These are phyloP conservation scores for Aspergillus tanneri DNA, from an alignment of 2,329 filamentous ascomycete genomes.

Conservation along the genomic window DNA sequence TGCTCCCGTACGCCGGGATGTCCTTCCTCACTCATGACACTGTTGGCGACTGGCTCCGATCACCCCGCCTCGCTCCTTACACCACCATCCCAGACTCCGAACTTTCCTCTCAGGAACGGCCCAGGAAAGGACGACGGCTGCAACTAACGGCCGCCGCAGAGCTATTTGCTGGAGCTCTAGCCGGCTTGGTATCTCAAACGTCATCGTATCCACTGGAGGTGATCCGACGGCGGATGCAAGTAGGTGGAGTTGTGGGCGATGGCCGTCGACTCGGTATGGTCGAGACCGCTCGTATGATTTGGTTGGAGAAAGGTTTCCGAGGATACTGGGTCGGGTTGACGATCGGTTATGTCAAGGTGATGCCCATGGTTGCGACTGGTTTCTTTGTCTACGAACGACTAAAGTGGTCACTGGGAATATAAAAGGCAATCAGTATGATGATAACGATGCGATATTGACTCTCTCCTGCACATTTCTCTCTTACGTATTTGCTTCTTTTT, in stretches of 20 bases:
- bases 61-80: slow-evolving; percentile 64
- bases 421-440: too few species aligned
- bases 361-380: slow-evolving; percentile 78
- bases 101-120: slow-evolving; percentile 31
- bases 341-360: slow-evolving; percentile 92
- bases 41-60: slow-evolving; percentile 77
- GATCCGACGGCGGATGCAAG: slow-evolving; percentile 89
- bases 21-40: slow-evolving; percentile 96
- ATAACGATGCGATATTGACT: too few species aligned
- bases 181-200: slow-evolving; percentile 87
- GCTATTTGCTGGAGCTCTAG: slow-evolving; percentile 76
- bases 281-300: slow-evolving; percentile 76
- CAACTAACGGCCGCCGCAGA: slow-evolving; percentile 83
- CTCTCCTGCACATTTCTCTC: not conserved
- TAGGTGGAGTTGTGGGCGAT: slow-evolving; percentile 90
- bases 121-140: slow-evolving; percentile 59
- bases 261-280: slow-evolving; percentile 73
- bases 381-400: slow-evolving; percentile 68
- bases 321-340: slow-evolving; percentile 92
- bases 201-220: slow-evolving; percentile 93
- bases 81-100: slow-evolving; percentile 69
- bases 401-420: slow-evolving; percentile 67
- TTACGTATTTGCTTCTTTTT: not conserved
- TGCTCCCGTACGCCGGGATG: slow-evolving; percentile 94
- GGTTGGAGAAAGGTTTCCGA: slow-evolving; percentile 68